A percentile compares a stretch with the other conserved stretches of the same genome.
Conservation (phyloP, 2,329 filamentous ascomycete genomes). For the Calycina marina region DNA sequence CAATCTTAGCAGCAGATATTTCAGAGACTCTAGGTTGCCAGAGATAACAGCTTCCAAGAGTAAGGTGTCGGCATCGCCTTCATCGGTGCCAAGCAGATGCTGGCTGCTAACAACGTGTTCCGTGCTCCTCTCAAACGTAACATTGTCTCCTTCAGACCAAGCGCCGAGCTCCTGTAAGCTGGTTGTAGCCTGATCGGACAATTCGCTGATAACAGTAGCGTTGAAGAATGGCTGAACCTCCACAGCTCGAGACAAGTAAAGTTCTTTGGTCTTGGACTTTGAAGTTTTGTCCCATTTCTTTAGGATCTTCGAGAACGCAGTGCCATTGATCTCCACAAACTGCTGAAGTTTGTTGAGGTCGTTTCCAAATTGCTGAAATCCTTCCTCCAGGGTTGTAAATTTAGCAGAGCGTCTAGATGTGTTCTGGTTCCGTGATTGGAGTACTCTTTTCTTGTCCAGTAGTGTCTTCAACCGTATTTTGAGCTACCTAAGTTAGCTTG, state of each 20-base stretch:
- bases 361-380: constrained; percentile 91
- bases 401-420: constrained; percentile 80
- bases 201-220: constrained; percentile 85
- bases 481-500: too few relatives aligned
- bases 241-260: constrained; percentile 88
- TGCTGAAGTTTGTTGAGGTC: constrained; percentile 96
- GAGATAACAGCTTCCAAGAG: constrained; percentile 75
- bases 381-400: constrained; percentile 89
- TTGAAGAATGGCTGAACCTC: constrained; percentile 99
- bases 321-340: constrained; percentile 97
- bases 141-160: constrained; percentile 92
- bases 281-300: constrained; percentile 99
- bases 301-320: constrained; percentile 93
- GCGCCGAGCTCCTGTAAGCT: constrained; percentile 87
- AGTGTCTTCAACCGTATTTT: constrained; percentile 85
- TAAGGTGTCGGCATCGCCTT: constrained; percentile 78
- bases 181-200: constrained; percentile 95
- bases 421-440: constrained; percentile 64
- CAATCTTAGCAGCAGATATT: constrained; percentile 70
- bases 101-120: constrained; percentile 53
- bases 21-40: constrained; percentile 62
- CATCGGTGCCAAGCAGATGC: constrained; percentile 59
- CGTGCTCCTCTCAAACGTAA: constrained; percentile 53
- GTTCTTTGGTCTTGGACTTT: constrained; percentile 95
- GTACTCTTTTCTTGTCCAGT: constrained; percentile 84